These are phyloP conservation scores for Arthrobotrys musiformis DNA, from an alignment of 2,329 filamentous ascomycete species.

Conservation along the genomic window DNA sequence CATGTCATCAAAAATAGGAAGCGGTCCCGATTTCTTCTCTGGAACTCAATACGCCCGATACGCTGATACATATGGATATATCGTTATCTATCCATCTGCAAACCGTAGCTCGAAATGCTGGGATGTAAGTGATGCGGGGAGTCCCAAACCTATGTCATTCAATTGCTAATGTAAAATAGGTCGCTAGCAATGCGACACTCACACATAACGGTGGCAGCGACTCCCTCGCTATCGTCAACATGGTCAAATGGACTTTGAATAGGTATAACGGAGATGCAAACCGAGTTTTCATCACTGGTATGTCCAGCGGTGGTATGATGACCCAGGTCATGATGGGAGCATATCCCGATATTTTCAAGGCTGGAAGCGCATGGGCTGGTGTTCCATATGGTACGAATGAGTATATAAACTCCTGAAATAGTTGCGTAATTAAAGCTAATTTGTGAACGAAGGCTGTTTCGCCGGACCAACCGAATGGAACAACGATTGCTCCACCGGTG, in stretches of 20 bases:
- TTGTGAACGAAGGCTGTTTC: conserved; percentile 57
- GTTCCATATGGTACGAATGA: conserved; percentile 62
- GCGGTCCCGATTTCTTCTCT: conserved; percentile 31
- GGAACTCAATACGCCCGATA: conserved; percentile 31
- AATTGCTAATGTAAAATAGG: neutral
- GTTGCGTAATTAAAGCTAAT: neutral
- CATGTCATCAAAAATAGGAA: conserved; percentile 13
- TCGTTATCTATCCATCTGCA: conserved; percentile 54
- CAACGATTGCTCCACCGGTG: conserved; percentile 21
- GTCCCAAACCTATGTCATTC: neutral
- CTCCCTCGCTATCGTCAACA: conserved; percentile 63
- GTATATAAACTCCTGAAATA: neutral
- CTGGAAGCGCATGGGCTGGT: conserved; percentile 65
- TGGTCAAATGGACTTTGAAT: conserved; percentile 62
- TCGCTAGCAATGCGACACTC: conserved; percentile 56
- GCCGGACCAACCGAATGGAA: conserved; percentile 57
- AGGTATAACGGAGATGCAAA: conserved; percentile 61
- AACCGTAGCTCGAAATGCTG: conserved; percentile 59
- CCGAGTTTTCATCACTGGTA: conserved; percentile 61
- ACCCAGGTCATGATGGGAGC: conserved; percentile 66
- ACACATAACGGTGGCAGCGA: conserved; percentile 63
- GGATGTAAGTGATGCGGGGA: conserved; percentile 22
- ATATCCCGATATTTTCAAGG: conserved; percentile 67
- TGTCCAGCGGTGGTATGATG: conserved; percentile 62
- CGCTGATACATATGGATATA: conserved; percentile 44